Percentiles rank a stretch among this genome's conserved stretches.
Conservation (phyloP, 208 protist genomes). For the Trypanosoma lewisi region DNA sequence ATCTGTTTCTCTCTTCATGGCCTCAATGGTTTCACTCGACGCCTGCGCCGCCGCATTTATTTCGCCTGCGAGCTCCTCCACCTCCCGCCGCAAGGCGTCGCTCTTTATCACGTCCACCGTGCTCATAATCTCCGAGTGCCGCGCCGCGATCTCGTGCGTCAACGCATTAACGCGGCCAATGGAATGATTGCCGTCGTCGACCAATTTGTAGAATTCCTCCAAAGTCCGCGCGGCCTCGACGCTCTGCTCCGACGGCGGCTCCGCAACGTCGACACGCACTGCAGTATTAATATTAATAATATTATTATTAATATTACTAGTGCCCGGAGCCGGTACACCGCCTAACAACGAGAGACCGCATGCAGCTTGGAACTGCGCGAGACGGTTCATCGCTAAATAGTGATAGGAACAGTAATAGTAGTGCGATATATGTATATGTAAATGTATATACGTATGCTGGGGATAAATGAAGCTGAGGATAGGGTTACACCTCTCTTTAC, state of each 20-base stretch:
- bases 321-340: slow-evolving; percentile 12
- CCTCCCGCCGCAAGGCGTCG: slow-evolving; percentile 51
- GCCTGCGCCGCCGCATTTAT: slow-evolving; percentile 41
- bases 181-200: slow-evolving; percentile 22
- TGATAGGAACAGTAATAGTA: not conserved
- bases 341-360: slow-evolving; percentile 11
- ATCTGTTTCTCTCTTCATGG: slow-evolving; percentile 63
- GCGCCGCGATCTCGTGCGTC: slow-evolving; percentile 48
- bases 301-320: not conserved
- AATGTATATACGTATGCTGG: no score
- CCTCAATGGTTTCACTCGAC: slow-evolving; percentile 48
- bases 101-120: slow-evolving; percentile 59
- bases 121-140: slow-evolving; percentile 73
- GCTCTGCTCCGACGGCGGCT: slow-evolving; percentile 27
- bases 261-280: not conserved
- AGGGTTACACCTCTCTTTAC: no score
- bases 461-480: no score
- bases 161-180: slow-evolving; percentile 40
- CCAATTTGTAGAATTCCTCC: slow-evolving; percentile 70
- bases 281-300: no score
- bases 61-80: slow-evolving; percentile 53
- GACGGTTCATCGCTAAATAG: slow-evolving; percentile 29
- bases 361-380: slow-evolving; percentile 29
- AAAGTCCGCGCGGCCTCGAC: slow-evolving; percentile 58
- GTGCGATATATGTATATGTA: slow-evolving; percentile 1